A percentile compares a stretch with the other conserved stretches of the same genome.
Conservation (phyloP, 2,329 filamentous ascomycete genomes). For the Scedosporium apiospermum region DNA sequence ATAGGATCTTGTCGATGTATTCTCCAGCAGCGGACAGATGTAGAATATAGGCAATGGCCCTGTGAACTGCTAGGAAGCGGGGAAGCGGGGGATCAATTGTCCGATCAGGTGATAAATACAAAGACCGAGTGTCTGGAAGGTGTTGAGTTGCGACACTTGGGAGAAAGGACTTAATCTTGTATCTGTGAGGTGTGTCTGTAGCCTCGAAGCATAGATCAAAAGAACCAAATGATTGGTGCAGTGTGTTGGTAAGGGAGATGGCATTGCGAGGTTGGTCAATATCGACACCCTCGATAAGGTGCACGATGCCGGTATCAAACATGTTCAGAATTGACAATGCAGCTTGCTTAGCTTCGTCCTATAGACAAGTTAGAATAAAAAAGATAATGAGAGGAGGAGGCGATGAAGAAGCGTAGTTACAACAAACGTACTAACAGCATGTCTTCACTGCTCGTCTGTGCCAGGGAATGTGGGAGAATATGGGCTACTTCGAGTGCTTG, state of each 20-base stretch:
- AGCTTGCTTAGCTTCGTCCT: conserved; percentile 18
- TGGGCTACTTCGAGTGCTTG: conserved; percentile 10
- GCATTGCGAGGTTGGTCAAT: conserved; percentile 31
- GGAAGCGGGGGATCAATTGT: conserved; percentile 21
- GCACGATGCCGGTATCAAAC: conserved; percentile 25
- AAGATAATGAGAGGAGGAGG: neutral
- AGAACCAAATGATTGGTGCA: conserved; percentile 13
- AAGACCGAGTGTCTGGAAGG: conserved; percentile 19
- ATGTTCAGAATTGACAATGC: conserved; percentile 29
- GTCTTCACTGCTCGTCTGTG: no score
- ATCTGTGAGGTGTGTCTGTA: conserved; percentile 18
- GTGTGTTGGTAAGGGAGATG: conserved; percentile 11
- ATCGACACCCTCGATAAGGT: conserved; percentile 26
- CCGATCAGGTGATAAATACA: conserved; percentile 15
- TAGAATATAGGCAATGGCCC: conserved; percentile 23
- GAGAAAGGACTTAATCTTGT: conserved; percentile 13
- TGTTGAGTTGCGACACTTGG: neutral
- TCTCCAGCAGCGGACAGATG: conserved; percentile 19
- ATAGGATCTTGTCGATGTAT: conserved; percentile 21
- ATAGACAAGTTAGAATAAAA: conserved; percentile 8
- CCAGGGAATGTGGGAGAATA: neutral
- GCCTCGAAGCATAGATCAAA: conserved; percentile 15
- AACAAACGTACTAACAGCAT: neutral
- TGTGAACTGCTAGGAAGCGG: conserved; percentile 22
- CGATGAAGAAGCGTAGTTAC: neutral